Base-by-base conservation (phyloP, 805 yeast species). In the Candida xyloterini region DNA sequence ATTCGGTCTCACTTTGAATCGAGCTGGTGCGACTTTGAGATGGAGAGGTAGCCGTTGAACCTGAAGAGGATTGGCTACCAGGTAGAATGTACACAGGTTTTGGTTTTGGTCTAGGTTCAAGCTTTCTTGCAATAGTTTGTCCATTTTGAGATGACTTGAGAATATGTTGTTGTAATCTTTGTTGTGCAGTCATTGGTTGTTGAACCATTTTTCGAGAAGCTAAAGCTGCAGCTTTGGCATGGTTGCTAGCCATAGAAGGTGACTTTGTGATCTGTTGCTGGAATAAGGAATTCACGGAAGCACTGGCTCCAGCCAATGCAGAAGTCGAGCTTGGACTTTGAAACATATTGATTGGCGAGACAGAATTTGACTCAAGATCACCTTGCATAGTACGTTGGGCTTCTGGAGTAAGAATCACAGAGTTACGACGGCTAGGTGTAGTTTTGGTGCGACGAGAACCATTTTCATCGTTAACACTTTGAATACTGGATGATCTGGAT, bases 131-230 rank as follows among this genome's bases (percentile, higher is more conserved):
- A 22, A 51, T 50, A 23, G 63, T 43, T 22, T 54, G 53, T 5
- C 69, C 69, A 36, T 42, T 57, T 30, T 55, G 55, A 3, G 59
- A 41, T 6, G 66, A 58, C 43, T 49, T 54, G 30, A 55, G 15
- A 15, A 65, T 64, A 35, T 62, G 67, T 39, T 55, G 60, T 31
- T 65, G 68, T 15, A 65, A 42, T 35, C 68, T 50, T 38, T 63
- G 66, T 27, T 61, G 62, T 1, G 68, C 69, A 7, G 62, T 53
- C 10, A 57, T 26, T 2, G 56, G 55, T 21, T 40, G 50, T 7
- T 42, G 42, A 1, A 42, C 30, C 5, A 37, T 20, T 20, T 46
- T 50, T 27, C 38, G 55, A 3, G 51, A 43, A 5, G 52, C 53
- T 15, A 48, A 33, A 5, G 61, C 56, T 11, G 52, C 47, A 8